Evolutionary conservation across 1,284 basidiomycete genomes (phyloP), one percentile per base, ranked within the genome.

Genomic region (Cryptococcus sp.): DNA sequence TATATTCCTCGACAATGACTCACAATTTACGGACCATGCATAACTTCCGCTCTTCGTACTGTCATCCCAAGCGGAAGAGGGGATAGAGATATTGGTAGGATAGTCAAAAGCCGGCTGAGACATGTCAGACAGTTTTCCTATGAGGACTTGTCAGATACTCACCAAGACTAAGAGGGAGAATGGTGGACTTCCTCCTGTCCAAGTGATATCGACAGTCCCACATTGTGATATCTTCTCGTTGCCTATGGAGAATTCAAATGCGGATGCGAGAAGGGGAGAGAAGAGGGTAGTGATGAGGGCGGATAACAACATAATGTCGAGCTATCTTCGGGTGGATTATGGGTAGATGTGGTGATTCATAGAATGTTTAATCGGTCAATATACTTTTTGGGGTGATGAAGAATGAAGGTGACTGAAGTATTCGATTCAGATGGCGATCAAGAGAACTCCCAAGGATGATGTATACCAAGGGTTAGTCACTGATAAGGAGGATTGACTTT

Each of bases 61-160:
- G 3, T 48, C 15, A 14, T 52, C 57, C 50, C 61, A 67, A 1
- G 63, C 61, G 1, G 59, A 55, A 48, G 60, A 56, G 5, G 70
- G 70, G 30, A 74, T 57, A 2, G 65, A 58, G 10, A 69, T 54
- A 32, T 67, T 71, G 3, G 55, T n/a, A 0, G 73, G 67, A 38
- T 70, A 66, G 49, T 72, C 68, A 51, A 59, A 75, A 6, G 63
- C 69, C 34, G 69, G 65, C 72, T 74, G 30, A 23, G 48, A 14
- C n/a, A 49, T 5, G 37, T 58, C 45, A 58, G 52, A 34, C 36
- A 5, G 4, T 33, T 31, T 5, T 11, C 35, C 2, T 2, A 34
- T 52, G 5, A 59, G 54, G 23, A 33, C 23, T 30, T 31, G 38
- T 11, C 11, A 31, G 36, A 3, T 7, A 59, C 67, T 56, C 55